Conservation (phyloP, 2,329 filamentous ascomycete species). For the Scedosporium boydii region DNA sequence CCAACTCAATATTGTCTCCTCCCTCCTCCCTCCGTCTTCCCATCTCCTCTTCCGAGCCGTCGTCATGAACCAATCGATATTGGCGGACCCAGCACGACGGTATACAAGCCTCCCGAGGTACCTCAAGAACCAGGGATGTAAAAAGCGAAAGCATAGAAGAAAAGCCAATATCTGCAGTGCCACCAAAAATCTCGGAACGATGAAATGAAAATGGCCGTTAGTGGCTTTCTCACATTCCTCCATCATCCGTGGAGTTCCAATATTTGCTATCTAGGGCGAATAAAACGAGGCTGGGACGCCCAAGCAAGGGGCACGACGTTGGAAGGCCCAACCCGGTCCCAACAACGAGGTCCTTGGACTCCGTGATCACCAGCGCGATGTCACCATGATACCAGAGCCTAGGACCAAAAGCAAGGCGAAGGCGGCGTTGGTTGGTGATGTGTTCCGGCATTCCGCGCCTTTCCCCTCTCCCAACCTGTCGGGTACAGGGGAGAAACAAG, state of each 20-base stretch:
- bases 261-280: too few relatives aligned
- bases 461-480: neutral
- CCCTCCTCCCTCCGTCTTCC: neutral
- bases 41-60: neutral
- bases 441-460: neutral
- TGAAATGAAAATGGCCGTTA: too few relatives aligned
- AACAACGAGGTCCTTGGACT: neutral
- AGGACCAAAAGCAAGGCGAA: neutral
- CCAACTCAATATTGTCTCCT: neutral
- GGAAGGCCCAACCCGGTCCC: too few relatives aligned
- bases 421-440: neutral
- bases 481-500: neutral
- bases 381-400: neutral
- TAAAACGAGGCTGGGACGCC: too few relatives aligned
- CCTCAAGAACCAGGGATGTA: neutral
- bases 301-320: too few relatives aligned
- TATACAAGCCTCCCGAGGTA: neutral
- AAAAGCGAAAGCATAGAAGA: neutral
- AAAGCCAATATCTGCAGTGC: neutral
- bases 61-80: neutral
- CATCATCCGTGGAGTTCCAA: too few relatives aligned
- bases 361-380: neutral
- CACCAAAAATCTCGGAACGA: neutral
- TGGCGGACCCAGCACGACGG: neutral
- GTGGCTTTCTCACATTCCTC: too few relatives aligned